Base-by-base conservation (phyloP, 2,329 filamentous ascomycete species). In the Alternaria gaisen region DNA sequence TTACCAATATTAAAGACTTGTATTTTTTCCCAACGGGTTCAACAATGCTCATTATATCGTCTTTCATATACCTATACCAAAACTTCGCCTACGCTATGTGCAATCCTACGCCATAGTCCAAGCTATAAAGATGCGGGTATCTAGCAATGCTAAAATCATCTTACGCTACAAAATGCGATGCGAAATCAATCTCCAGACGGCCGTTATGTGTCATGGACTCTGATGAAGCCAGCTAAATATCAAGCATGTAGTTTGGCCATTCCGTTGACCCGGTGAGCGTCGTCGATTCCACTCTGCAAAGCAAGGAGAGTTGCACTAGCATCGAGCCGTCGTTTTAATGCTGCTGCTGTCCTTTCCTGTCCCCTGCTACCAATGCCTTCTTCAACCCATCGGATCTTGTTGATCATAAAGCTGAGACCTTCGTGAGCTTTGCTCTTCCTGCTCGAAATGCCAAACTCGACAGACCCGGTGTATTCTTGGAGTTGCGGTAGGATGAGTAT, bases 351-450 rank as follows among this genome's bases (percentile, higher is more conserved):
- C 32, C 77, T 65, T 56, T 79, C 77, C 51, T 79, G 76, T 22
- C 77, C 77, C 26, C 76, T 74, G 47, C 71, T 77, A 32, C 77
- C 76, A 22, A 73, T 84, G 0, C 87, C 90, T 12, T 95, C 93
- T 64, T 92, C 90, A 0, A 97, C 91, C 89, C 94, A 98, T 53
- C 93, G 88, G 11, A 97, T 86, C 53, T 88, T 88, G 63, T 89
- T 84, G 48, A 99, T 87, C 85, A 91, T 93, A 79, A 92, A 98
- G 76, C 93, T 97, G 77, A 97, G 87, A 3, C 94, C 94, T 69
- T 97, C 93, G 73, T 97, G 93, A 24, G 85, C 86, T 7, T 88
- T 90, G 84, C 93, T 97, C 61, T 90, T 88, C 28, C 93, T 88
- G 66, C 92, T 96, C 68, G 88, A 89, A 58, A 99, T 87, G 3